Conservation (phyloP, 495 filamentous ascomycete species). For the Thozetella sp. region DNA sequence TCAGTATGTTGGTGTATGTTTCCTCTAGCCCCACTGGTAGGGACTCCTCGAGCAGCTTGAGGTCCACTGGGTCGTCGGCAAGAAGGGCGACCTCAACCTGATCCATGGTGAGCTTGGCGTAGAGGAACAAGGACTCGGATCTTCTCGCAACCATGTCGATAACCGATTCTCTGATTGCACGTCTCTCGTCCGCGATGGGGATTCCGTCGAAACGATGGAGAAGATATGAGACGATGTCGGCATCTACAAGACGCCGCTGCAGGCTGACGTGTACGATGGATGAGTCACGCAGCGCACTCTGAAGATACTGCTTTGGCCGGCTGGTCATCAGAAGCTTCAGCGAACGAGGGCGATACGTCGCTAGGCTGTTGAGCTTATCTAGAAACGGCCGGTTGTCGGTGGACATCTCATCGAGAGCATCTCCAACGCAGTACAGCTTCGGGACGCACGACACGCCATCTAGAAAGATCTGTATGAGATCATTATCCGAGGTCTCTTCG, state of each 20-base stretch:
- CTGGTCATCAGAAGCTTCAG: constrained; percentile 43
- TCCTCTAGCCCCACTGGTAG: constrained; percentile 36
- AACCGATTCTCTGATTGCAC: constrained; percentile 11
- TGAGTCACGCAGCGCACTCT: constrained; percentile 13
- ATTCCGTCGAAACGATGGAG: constrained; percentile 21
- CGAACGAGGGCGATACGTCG: constrained; percentile 21
- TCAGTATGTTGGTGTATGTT: constrained; percentile 42
- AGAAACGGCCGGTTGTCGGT: constrained; percentile 30
- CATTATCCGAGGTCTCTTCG: constrained; percentile 6
- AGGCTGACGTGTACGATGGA: constrained; percentile 26
- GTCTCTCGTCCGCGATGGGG: constrained; percentile 22
- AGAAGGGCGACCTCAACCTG: constrained; percentile 32
- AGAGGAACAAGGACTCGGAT: constrained; percentile 36
- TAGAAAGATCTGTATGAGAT: constrained; percentile 17
- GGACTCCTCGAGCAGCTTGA: constrained; percentile 10
- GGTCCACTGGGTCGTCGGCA: constrained; percentile 9
- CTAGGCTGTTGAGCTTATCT: constrained; percentile 24
- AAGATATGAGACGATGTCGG: constrained; percentile 22
- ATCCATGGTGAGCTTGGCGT: constrained; percentile 36
- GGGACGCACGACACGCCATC: constrained; percentile 18
- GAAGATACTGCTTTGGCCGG: constrained; percentile 29
- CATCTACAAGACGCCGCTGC: constrained; percentile 30
- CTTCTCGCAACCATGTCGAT: constrained; percentile 13
- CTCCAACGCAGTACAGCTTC: constrained; percentile 40
- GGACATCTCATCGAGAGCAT: constrained; percentile 55